Evolutionary conservation across 441 rosid genomes (phyloP).

Genomic region (Gossypium gossypioides): DNA sequence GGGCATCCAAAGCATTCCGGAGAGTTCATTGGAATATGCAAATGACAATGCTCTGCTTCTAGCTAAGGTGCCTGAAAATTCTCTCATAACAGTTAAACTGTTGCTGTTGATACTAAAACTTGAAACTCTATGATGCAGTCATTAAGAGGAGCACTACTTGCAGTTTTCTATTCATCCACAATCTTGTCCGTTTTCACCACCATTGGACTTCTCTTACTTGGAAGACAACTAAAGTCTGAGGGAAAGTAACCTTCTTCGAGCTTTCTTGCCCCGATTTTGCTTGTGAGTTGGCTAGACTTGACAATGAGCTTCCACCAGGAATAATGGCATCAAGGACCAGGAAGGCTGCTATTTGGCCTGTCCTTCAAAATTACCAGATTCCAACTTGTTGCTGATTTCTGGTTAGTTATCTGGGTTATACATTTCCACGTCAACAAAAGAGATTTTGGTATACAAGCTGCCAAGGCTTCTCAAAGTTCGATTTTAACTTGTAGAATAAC

Average conservation of each 20-base stretch:
- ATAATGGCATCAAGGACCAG: background rate
- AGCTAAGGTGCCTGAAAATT: slow-evolving; percentile 48
- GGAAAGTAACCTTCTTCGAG: slow-evolving; percentile 29
- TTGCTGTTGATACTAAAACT: slow-evolving; percentile 6
- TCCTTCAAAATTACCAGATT: background rate
- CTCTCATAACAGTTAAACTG: background rate
- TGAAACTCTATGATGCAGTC: slow-evolving; percentile 45
- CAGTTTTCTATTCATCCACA: slow-evolving; percentile 47
- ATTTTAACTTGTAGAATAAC: background rate
- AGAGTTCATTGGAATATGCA: slow-evolving; percentile 75
- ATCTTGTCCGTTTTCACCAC: slow-evolving; percentile 50
- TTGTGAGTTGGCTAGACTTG: slow-evolving; percentile 4
- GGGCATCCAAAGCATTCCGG: slow-evolving; percentile 68
- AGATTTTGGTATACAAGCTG: background rate
- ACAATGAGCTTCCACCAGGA: background rate
- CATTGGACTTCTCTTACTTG: slow-evolving; percentile 56
- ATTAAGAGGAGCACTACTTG: slow-evolving; percentile 63
- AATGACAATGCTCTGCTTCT: slow-evolving; percentile 77
- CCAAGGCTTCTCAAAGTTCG: background rate
- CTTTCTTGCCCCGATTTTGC: slow-evolving; percentile 12
- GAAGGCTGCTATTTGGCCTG: background rate
- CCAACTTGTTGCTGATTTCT: background rate
- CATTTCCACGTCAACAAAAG: background rate
- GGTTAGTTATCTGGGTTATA: background rate
- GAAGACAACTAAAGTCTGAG: slow-evolving; percentile 51